Evolutionary conservation across 2,329 filamentous ascomycete genomes (phyloP).

Genomic region (Cladosporium sp.): DNA sequence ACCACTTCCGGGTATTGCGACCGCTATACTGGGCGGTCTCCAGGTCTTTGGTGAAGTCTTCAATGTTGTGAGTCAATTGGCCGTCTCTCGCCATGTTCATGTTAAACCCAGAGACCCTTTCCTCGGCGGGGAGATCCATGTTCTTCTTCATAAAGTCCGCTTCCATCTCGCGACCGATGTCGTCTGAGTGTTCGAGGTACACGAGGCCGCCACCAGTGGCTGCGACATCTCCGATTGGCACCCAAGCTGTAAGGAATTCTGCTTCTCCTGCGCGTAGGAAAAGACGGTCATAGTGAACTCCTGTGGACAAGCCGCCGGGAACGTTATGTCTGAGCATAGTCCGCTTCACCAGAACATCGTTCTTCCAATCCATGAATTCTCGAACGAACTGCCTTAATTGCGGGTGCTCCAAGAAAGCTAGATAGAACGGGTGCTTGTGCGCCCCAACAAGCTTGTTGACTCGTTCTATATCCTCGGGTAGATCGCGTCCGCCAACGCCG

Average conservation of each 20-base stretch:
- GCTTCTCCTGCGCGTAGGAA: conserved; percentile 44
- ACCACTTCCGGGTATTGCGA: conserved; percentile 42
- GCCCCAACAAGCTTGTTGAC: conserved; percentile 35
- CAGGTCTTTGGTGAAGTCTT: conserved; percentile 22
- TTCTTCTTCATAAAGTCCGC: conserved; percentile 38
- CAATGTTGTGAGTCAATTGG: conserved; percentile 29
- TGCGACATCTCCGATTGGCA: conserved; percentile 42
- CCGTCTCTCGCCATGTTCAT: conserved; percentile 34
- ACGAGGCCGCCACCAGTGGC: conserved; percentile 44
- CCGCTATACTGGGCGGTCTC: conserved; percentile 2
- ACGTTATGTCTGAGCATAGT: conserved; percentile 44
- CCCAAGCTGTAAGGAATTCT: conserved; percentile 37
- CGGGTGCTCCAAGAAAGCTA: conserved; percentile 39
- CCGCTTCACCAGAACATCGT: conserved; percentile 38
- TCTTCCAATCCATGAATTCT: conserved; percentile 41
- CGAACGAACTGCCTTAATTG: conserved; percentile 39
- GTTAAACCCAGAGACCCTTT: conserved; percentile 45
- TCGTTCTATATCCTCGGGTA: conserved; percentile 32
- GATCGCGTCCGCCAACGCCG: conserved; percentile 31
- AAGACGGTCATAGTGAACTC: conserved; percentile 46
- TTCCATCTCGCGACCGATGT: conserved; percentile 42
- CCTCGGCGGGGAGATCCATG: conserved; percentile 34
- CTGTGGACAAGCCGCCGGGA: conserved; percentile 40
- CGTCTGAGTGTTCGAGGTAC: conserved; percentile 42
- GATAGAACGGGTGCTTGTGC: conserved; percentile 37